Percentiles rank a stretch among this genome's conserved stretches.
Evolutionary conservation across 768 basidiomycete genomes (phyloP).

Genomic region (Naganishia antarctica): DNA sequence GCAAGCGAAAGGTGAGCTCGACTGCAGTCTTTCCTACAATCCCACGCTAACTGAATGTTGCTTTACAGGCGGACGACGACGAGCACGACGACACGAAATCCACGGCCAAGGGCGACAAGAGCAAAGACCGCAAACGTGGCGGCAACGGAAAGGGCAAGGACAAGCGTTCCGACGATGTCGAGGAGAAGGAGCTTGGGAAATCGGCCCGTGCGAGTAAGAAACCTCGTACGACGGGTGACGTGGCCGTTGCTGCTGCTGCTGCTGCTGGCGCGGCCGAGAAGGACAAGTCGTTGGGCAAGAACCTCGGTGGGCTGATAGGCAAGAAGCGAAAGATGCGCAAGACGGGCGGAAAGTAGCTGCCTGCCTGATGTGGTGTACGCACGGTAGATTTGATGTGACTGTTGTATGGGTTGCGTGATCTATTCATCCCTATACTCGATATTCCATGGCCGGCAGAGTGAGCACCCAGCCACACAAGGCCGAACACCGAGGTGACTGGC

Average conservation of each 20-base stretch:
- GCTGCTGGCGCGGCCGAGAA: constrained; percentile 15
- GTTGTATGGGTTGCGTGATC: too few relatives aligned
- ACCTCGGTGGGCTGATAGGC: constrained; percentile 67
- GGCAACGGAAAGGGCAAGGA: constrained; percentile 31
- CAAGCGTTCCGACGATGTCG: constrained; percentile 33
- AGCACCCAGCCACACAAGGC: too few relatives aligned
- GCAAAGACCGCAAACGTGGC: constrained; percentile 6
- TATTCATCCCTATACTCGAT: too few relatives aligned
- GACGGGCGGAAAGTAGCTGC: constrained; percentile 34
- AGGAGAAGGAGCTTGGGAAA: constrained; percentile 27
- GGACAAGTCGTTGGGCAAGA: constrained; percentile 38
- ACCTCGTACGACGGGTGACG: constrained; percentile 36
- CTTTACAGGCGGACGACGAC: constrained; percentile 34
- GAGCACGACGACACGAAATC: constrained; percentile 30
- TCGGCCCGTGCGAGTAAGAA: constrained; percentile 19
- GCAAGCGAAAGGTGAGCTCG: constrained; percentile 32
- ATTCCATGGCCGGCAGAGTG: too few relatives aligned
- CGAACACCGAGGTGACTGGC: too few relatives aligned
- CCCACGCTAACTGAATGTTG: not conserved
- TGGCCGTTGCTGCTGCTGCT: constrained; percentile 37
- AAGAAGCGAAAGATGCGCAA: constrained; percentile 71
- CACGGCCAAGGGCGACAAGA: constrained; percentile 28
- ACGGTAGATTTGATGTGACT: too few relatives aligned
- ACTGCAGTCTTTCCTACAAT: not conserved
- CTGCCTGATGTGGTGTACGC: too few relatives aligned